These are phyloP conservation scores for Mucor plumbeus DNA, from an alignment of 371 early-diverging fungal species.

Conservation along the genomic window DNA sequence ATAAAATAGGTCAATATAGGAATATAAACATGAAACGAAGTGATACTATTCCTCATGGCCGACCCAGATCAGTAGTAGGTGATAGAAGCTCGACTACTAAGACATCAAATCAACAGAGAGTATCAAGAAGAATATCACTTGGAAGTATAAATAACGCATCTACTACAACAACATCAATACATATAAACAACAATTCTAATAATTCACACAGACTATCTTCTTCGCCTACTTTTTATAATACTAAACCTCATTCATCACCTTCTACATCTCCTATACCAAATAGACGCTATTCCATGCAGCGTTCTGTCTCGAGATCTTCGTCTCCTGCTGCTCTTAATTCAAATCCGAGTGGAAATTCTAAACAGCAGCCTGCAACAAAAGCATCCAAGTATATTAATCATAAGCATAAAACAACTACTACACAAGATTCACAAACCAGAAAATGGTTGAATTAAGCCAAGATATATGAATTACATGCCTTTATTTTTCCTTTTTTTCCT, in stretches of 20 bases:
- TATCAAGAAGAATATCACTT: conserved; percentile 16
- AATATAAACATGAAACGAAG: conserved; percentile 13
- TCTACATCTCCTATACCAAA: conserved; percentile 29
- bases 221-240: conserved; percentile 6
- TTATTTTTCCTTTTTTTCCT: neutral
- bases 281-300: conserved; percentile 23
- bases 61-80: conserved; percentile 19
- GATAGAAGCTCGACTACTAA: conserved; percentile 4
- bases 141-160: conserved; percentile 13
- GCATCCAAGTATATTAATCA: conserved; percentile 4
- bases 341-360: neutral
- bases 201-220: conserved; percentile 1
- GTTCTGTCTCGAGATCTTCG: conserved; percentile 23
- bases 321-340: neutral
- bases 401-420: conserved; percentile 2
- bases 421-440: conserved; percentile 1
- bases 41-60: neutral
- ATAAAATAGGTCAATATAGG: conserved; percentile 2
- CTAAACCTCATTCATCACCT: conserved; percentile 12
- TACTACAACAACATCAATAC: neutral
- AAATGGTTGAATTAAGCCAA: conserved; percentile 26
- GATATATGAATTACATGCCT: conserved; percentile 3
- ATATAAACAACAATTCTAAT: neutral
- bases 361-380: conserved; percentile 10
- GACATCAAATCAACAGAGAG: conserved; percentile 11